Percentiles rank a stretch among this genome's conserved stretches.
These are phyloP conservation scores for Erysimum pusillum DNA, from an alignment of 441 rosid species.

Conservation along the genomic window DNA sequence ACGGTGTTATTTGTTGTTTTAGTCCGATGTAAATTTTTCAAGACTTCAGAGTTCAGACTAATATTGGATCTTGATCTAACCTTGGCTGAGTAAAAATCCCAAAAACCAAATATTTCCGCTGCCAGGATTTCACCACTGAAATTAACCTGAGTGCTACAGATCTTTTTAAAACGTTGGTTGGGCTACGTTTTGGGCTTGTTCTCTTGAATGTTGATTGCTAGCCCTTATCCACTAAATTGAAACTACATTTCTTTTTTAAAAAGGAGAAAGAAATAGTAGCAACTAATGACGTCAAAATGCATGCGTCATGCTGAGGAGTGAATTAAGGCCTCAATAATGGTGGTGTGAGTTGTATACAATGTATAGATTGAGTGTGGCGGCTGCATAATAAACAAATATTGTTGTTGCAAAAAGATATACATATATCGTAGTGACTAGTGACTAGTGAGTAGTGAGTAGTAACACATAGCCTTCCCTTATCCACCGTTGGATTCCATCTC, in stretches of 20 bases:
- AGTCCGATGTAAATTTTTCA: not conserved
- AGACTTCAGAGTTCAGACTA: not conserved
- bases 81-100: not conserved
- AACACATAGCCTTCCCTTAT: conserved; percentile 12
- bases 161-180: not conserved
- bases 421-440: conserved; percentile 5
- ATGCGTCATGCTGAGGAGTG: conserved; percentile 35
- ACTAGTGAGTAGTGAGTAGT: too few species aligned
- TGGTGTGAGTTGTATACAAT: conserved; percentile 22
- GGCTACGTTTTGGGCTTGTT: not conserved
- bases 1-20: not conserved
- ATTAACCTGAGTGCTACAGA: conserved; percentile 16
- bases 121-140: conserved; percentile 6
- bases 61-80: not conserved
- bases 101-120: not conserved
- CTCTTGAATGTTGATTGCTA: not conserved
- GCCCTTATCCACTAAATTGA: too few species aligned
- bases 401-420: conserved; percentile 8
- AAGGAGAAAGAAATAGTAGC: not conserved
- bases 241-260: too few species aligned
- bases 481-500: conserved; percentile 34
- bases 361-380: conserved; percentile 10
- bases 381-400: conserved; percentile 11
- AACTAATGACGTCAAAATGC: conserved; percentile 17
- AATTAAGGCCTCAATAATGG: conserved; percentile 45